These are phyloP conservation scores for Saccharomycopsis amapae DNA, from an alignment of 805 yeast species.

Conservation along the genomic window DNA sequence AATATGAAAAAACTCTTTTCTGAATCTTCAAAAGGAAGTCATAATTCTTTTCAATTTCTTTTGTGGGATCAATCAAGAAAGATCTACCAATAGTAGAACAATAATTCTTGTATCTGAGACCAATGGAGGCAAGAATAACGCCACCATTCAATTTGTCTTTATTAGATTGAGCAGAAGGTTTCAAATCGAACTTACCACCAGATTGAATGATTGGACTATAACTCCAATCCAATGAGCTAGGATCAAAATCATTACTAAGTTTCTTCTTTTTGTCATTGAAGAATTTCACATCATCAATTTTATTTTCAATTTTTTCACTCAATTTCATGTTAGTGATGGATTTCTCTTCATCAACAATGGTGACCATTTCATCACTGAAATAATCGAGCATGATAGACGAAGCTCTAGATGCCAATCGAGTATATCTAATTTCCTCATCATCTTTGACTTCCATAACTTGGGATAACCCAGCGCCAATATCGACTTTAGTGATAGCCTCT, in stretches of 20 bases:
- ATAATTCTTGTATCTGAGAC: conserved; percentile 80
- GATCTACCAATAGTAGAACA: conserved; percentile 86
- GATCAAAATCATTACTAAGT: conserved; percentile 63
- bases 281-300: conserved; percentile 73
- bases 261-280: conserved; percentile 48
- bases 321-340: conserved; percentile 66
- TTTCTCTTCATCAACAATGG: conserved; percentile 77
- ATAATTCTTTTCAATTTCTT: conserved; percentile 70
- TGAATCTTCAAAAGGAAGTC: conserved; percentile 69
- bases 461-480: conserved; percentile 47
- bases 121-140: conserved; percentile 75
- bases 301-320: conserved; percentile 69
- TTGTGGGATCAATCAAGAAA: conserved; percentile 81
- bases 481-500: conserved; percentile 36
- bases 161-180: conserved; percentile 74
- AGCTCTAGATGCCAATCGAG: conserved; percentile 68
- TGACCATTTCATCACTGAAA: conserved; percentile 83
- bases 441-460: conserved; percentile 69
- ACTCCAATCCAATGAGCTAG: conserved; percentile 82
- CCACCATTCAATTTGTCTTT: conserved; percentile 63
- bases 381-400: conserved; percentile 73
- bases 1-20: conserved; percentile 47
- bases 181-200: conserved; percentile 77
- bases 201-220: conserved; percentile 87
- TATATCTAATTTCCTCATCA: conserved; percentile 58